Evolutionary conservation across 768 basidiomycete species (phyloP).

Genomic region (Boletales sp.): DNA sequence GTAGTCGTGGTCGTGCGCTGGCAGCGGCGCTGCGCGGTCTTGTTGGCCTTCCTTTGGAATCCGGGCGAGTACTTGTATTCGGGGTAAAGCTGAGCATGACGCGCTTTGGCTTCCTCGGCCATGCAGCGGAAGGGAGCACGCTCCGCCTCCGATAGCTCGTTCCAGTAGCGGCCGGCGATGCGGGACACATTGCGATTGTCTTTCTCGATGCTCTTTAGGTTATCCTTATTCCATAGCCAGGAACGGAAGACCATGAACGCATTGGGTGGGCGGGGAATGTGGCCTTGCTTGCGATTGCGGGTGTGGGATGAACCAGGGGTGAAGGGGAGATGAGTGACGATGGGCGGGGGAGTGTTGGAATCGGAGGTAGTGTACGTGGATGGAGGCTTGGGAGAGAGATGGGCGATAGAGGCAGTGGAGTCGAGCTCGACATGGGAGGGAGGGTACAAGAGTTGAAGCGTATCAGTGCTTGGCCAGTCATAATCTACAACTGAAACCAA

Average conservation of each 20-base stretch:
- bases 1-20: constrained; percentile 18
- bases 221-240: constrained; percentile 52
- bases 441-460: constrained; percentile 22
- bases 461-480: constrained; percentile 21
- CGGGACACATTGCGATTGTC: constrained; percentile 73
- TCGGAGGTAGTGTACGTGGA: constrained; percentile 13
- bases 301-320: constrained; percentile 37
- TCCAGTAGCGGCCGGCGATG: constrained; percentile 70
- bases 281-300: constrained; percentile 40
- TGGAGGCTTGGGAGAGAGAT: constrained; percentile 15
- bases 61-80: constrained; percentile 62
- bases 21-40: constrained; percentile 32
- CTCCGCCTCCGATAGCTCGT: constrained; percentile 44
- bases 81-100: constrained; percentile 51
- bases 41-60: constrained; percentile 24
- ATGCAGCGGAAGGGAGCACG: constrained; percentile 42
- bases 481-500: constrained; percentile 30
- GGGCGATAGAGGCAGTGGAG: neutral
- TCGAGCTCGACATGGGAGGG: constrained; percentile 10
- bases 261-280: constrained; percentile 77
- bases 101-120: constrained; percentile 45
- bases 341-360: constrained; percentile 13
- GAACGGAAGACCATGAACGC: constrained; percentile 85
- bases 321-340: constrained; percentile 26
- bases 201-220: constrained; percentile 50